Evolutionary conservation across 129 eudicot genomes (phyloP).

Genomic region (Centaurea solstitialis): DNA sequence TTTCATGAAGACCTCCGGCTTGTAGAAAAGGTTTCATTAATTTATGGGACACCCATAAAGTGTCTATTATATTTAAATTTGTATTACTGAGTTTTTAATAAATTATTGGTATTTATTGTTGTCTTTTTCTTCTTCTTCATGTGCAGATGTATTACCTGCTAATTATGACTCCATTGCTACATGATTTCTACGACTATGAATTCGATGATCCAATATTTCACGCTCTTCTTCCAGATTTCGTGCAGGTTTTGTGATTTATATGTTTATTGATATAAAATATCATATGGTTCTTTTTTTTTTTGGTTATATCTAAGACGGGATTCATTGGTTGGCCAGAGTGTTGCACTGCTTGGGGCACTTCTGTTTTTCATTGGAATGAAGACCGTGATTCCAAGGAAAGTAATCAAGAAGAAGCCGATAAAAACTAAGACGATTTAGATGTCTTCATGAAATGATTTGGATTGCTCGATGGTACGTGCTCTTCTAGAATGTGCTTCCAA

Average conservation of each 20-base stretch:
- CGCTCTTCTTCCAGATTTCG: slow-evolving; percentile 40
- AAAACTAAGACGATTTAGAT: slow-evolving; percentile 61
- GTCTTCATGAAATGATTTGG: neutral
- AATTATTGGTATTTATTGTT: neutral
- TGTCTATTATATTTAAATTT: neutral
- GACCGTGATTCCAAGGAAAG: slow-evolving; percentile 60
- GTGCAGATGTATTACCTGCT: slow-evolving; percentile 55
- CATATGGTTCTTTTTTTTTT: neutral
- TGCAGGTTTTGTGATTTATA: slow-evolving; percentile 54
- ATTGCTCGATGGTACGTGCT: slow-evolving; percentile 5
- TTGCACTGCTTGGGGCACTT: slow-evolving; percentile 79
- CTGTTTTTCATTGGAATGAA: slow-evolving; percentile 82
- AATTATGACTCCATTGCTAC: slow-evolving; percentile 54
- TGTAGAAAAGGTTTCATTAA: no score
- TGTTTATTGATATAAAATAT: neutral
- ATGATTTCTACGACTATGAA: slow-evolving; percentile 66
- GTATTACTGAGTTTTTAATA: neutral
- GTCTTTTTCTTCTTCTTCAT: neutral
- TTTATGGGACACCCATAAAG: neutral
- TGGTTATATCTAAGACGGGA: neutral
- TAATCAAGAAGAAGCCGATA: slow-evolving; percentile 51
- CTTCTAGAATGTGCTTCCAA: slow-evolving; percentile 30
- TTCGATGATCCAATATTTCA: slow-evolving; percentile 41
- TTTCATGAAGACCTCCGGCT: no score
- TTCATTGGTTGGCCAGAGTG: slow-evolving; percentile 43